Conservation (phyloP, 768 basidiomycete genomes). For the Suillus plorans region DNA sequence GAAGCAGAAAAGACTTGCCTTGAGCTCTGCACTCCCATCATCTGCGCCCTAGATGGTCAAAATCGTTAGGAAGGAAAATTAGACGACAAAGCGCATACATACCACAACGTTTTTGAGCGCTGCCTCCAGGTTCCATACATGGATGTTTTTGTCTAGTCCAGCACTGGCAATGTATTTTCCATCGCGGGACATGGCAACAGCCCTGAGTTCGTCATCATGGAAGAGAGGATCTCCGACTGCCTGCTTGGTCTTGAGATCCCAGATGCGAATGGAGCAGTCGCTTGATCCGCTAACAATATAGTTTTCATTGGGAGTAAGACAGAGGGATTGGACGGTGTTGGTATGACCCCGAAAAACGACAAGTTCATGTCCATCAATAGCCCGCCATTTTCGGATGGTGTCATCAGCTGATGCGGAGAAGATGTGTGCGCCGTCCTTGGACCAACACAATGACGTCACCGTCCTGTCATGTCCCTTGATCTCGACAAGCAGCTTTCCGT, state of each 20-base stretch:
- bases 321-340: background rate
- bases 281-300: background rate
- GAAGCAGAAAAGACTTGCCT: background rate
- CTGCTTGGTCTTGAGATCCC: background rate
- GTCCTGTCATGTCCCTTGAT: background rate
- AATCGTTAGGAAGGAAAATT: background rate
- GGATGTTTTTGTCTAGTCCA: slow-evolving; percentile 71
- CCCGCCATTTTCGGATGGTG: background rate
- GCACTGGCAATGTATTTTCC: slow-evolving; percentile 79
- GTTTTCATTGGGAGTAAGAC: background rate
- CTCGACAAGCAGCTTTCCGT: background rate
- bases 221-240: slow-evolving; percentile 44
- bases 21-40: background rate
- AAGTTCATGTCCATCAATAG: background rate
- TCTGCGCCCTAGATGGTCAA: too few species aligned
- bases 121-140: slow-evolving; percentile 74
- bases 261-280: background rate
- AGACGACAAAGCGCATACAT: too few species aligned
- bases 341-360: background rate
- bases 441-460: background rate
- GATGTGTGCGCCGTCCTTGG: background rate
- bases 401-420: fast-evolving
- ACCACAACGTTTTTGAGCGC: background rate
- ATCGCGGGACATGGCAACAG: slow-evolving; percentile 74
- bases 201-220: slow-evolving; percentile 77